Percentiles rank a stretch among this genome's conserved stretches.
These are phyloP conservation scores for Hyaloperonospora brassicae DNA, from an alignment of 352 stramenopile species.

Conservation along the genomic window DNA sequence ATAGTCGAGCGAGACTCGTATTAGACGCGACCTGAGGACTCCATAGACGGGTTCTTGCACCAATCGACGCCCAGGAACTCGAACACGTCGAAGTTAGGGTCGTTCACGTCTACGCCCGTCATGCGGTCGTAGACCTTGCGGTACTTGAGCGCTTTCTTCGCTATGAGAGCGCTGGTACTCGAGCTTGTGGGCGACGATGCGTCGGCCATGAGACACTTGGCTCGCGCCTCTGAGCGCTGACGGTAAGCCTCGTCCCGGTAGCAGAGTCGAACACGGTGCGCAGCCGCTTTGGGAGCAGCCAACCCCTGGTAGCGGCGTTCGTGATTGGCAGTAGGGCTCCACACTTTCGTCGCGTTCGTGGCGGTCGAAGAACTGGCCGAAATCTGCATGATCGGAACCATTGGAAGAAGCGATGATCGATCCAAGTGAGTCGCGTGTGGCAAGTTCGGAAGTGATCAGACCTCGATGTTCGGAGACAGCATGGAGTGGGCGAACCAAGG, in stretches of 20 bases:
- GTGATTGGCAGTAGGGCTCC: background rate
- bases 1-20: slow-evolving; percentile 2
- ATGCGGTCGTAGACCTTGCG: slow-evolving; percentile 44
- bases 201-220: slow-evolving; percentile 29
- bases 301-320: slow-evolving; percentile 4
- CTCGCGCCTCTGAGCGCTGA: slow-evolving; percentile 23
- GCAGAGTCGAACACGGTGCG: slow-evolving; percentile 30
- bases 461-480: background rate
- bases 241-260: slow-evolving; percentile 40
- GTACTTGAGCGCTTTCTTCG: slow-evolving; percentile 51
- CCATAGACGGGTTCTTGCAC: slow-evolving; percentile 26
- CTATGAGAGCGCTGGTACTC: slow-evolving; percentile 32
- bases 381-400: slow-evolving; percentile 7
- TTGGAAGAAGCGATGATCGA: background rate
- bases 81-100: slow-evolving; percentile 43
- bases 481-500: too few relatives aligned
- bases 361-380: background rate
- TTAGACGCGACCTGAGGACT: slow-evolving; percentile 11
- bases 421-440: background rate
- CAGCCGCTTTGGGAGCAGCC: background rate
- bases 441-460: slow-evolving; percentile 14
- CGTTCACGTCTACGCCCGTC: slow-evolving; percentile 34
- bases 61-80: slow-evolving; percentile 48
- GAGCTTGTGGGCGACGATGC: slow-evolving; percentile 18
- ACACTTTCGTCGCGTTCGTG: background rate